Evolutionary conservation across 345 rosid genomes (phyloP).

Genomic region (Rhizophora mangle): DNA sequence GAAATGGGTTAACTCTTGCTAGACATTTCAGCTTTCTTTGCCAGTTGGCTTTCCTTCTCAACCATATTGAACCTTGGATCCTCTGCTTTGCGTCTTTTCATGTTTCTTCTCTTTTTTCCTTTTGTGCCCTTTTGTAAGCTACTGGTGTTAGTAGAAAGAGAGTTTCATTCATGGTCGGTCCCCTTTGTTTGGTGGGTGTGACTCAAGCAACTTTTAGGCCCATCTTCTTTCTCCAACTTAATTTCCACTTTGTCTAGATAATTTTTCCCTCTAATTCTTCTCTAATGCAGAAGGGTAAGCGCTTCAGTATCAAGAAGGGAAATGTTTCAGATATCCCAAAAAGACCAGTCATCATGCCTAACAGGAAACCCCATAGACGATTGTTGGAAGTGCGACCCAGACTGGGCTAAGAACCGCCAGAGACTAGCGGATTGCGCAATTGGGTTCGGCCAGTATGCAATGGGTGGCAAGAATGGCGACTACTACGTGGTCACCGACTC

Average conservation of each 20-base stretch:
- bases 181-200: background rate
- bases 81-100: background rate
- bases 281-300: constrained; percentile 63
- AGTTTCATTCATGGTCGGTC: background rate
- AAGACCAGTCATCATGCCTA: constrained; percentile 48
- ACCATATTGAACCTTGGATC: background rate
- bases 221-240: background rate
- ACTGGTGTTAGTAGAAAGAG: background rate
- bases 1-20: too few relatives aligned
- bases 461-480: constrained; percentile 85
- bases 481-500: constrained; percentile 85
- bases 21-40: background rate
- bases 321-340: constrained; percentile 34
- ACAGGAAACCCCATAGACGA: constrained; percentile 97
- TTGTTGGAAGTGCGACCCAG: constrained; percentile 97
- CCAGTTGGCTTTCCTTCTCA: background rate
- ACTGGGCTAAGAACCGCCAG: constrained; percentile 90
- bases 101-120: background rate
- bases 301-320: constrained; percentile 71
- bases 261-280: background rate
- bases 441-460: constrained; percentile 92
- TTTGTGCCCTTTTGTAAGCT: background rate
- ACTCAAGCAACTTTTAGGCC: background rate
- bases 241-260: background rate
- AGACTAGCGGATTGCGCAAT: constrained; percentile 83